Evolutionary conservation across 805 yeast species (phyloP), one percentile per base, ranked within the genome.

Genomic region (Kazachstania africana): DNA sequence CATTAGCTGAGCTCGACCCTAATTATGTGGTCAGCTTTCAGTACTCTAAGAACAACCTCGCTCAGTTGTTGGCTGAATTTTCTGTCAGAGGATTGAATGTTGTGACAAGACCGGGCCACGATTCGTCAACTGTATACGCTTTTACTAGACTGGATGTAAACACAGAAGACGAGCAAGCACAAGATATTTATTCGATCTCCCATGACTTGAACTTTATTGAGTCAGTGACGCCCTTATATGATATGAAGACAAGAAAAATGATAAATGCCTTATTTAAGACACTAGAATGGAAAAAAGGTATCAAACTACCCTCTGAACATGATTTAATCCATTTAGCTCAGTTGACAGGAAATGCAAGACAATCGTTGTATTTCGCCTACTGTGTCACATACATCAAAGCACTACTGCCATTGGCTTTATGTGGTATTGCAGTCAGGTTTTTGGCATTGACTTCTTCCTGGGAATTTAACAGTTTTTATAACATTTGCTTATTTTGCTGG

Each of bases 301-400:
- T 32, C 2, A 23, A 21, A 6, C n/a, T 39, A 6, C 44, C 45
- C 9, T 20, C 33, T 5, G 45, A 44, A 5, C 15, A n/a, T 5
- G 65, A 36, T 57, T 55, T 47, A 69, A 70, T 33, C 56, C 58
- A 35, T 10, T 20, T 54, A 17, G 40, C 42, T 4, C 33, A 37
- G 8, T 34, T 45, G 19, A 45, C 51, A 8, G 44, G 44, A 3
- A 43, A 51, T 29, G 45, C 54, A 3, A 55, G 62, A 36, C 59
- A 63, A 34, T 87, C 85, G 1, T 56, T 84, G 32, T 84, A 83
- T 55, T 81, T 83, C 55, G 78, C 73, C 19, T 84, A 74, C 50
- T 58, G 73, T 31, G 72, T 72, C 40, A 66, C 61, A 40, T 82
- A 82, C 55, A 66, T 72, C 36, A 46, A 55, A 10, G 70, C 78